Evolutionary conservation across 2,329 filamentous ascomycete genomes (phyloP).

Genomic region (Chrysoporthe deuterocubensis): DNA sequence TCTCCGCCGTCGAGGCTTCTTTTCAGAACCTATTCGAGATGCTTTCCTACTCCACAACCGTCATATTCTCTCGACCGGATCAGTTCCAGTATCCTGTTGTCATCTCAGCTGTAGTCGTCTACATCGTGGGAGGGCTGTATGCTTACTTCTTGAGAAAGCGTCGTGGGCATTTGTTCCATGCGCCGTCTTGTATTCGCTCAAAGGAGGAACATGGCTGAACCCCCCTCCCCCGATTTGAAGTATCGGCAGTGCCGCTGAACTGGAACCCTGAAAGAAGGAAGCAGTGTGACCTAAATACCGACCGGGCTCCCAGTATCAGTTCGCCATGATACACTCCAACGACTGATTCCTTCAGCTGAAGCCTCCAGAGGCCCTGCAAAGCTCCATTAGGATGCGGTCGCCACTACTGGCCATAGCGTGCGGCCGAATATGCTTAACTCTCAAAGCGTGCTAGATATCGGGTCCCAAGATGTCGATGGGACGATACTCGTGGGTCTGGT

Average conservation of each 20-base stretch:
- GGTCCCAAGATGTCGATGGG: neutral
- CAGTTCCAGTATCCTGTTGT: constrained; percentile 68
- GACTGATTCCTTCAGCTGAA: neutral
- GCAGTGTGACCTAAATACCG: neutral
- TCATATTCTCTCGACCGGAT: constrained; percentile 64
- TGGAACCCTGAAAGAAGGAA: too few relatives aligned
- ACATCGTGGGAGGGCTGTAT: constrained; percentile 53
- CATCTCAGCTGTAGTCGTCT: constrained; percentile 60
- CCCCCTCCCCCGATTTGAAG: neutral
- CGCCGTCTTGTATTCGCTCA: constrained; percentile 34
- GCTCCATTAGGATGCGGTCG: neutral
- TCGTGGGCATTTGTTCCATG: constrained; percentile 64
- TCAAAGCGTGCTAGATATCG: neutral
- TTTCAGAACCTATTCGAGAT: constrained; percentile 74
- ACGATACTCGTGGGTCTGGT: neutral
- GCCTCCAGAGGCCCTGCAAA: neutral
- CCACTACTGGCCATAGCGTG: neutral
- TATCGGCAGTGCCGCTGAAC: neutral
- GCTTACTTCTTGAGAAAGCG: constrained; percentile 59
- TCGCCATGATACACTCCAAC: neutral
- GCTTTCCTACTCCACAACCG: constrained; percentile 66
- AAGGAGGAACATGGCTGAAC: neutral
- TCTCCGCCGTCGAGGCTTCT: constrained; percentile 70
- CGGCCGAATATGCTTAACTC: neutral
- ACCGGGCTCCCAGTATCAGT: neutral